Percentiles rank a stretch among this genome's conserved stretches.
These are phyloP conservation scores for Metarhizium humberi DNA, from an alignment of 2,329 filamentous ascomycete species.

Conservation along the genomic window DNA sequence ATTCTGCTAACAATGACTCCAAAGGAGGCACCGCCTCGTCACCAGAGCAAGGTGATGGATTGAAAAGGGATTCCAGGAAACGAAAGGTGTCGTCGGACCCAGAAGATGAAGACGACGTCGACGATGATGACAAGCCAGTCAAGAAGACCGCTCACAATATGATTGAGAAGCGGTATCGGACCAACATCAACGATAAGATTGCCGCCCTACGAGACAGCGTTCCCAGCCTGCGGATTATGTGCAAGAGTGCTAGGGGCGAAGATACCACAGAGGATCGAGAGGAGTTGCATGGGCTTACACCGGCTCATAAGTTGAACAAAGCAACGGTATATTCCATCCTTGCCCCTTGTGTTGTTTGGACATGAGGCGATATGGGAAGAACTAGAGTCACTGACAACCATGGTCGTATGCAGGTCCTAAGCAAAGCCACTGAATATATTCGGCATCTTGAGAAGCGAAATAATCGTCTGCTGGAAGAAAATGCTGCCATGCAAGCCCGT, in stretches of 20 bases:
- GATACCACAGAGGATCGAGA: constrained; percentile 67
- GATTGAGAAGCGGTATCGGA: constrained; percentile 95
- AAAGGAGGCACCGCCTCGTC: constrained; percentile 45
- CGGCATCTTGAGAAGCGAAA: constrained; percentile 88
- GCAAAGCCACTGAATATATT: constrained; percentile 95
- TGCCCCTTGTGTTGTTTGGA: neutral
- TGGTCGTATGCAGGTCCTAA: constrained; percentile 52
- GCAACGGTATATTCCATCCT: constrained; percentile 56
- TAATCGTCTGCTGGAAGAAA: constrained; percentile 71
- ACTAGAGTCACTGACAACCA: neutral
- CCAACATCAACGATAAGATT: constrained; percentile 96
- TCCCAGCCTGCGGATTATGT: constrained; percentile 78
- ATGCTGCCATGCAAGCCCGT: constrained; percentile 66
- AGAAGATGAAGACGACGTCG: constrained; percentile 45
- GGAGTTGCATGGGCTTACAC: constrained; percentile 64
- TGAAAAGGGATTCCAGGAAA: constrained; percentile 48
- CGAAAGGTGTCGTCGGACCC: constrained; percentile 57
- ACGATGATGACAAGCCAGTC: constrained; percentile 42
- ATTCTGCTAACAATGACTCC: constrained; percentile 40
- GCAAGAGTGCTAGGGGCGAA: constrained; percentile 59
- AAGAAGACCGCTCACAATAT: constrained; percentile 98
- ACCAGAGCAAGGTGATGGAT: constrained; percentile 41
- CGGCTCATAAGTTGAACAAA: constrained; percentile 93
- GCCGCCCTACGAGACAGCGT: constrained; percentile 85
- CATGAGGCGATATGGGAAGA: neutral